Base-by-base conservation (phyloP, 163 green algal genomes). In the Chlorella variabilis region DNA sequence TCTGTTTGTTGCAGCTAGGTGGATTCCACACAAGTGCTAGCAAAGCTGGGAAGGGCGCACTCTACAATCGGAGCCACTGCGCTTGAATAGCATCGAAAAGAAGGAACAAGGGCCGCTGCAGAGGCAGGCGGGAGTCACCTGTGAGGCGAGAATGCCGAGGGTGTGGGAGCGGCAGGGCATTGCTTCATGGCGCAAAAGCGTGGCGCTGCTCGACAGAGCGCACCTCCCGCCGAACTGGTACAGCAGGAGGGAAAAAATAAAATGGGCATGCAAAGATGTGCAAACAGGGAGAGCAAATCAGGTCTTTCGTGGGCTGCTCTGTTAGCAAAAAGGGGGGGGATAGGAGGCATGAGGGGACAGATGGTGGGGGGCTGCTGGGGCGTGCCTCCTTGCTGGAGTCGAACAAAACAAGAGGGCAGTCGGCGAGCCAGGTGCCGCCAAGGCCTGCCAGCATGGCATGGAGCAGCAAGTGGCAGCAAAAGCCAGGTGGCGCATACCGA, bases 1-100 rank as follows among this genome's bases (percentile, higher is more conserved):
- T n/a, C n/a, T n/a, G n/a, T n/a, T n/a, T n/a, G n/a, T n/a, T n/a
- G n/a, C n/a, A n/a, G n/a, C n/a, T n/a, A n/a, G n/a, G 15, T 54
- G 18, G 54, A 62, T 62, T 62, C 54, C 54, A 62, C 54, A 62
- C n/a, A n/a, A 62, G 23, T 62, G 13, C 23, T 62, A 15, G 54
- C 54, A 62, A 62, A n/a, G 54, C 54, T 29, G 20, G 54, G 54
- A 62, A 15, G 20, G 15, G 20, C 7, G 54, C 54, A 62, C 54
- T 62, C 54, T 62, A 62, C 54, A 62, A 62, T 62, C 15, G 15
- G 45, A 54, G 45, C 13, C 54, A 29, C 54, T 62, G 54, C 54
- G 54, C 54, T 62, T 62, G 54, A 31, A 62, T 31, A 62, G 54
- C 54, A 62, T 62, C 54, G 23, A 62, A 62, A n/a, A 62, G n/a